These are phyloP conservation scores for Leccinum subfulvum DNA, from an alignment of 1,284 basidiomycete species.

Conservation along the genomic window DNA sequence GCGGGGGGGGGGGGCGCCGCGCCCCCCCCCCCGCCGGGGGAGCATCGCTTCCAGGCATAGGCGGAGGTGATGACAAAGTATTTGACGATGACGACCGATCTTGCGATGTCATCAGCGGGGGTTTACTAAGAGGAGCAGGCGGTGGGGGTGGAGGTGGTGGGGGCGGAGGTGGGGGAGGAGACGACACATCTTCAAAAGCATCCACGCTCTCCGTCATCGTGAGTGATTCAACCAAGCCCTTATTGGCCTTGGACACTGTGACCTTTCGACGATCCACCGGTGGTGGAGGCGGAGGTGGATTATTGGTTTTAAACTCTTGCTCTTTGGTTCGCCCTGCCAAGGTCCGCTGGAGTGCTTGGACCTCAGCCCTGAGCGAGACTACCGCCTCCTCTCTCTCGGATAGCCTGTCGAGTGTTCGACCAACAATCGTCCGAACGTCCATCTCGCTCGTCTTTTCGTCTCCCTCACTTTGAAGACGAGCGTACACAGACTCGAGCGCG, in stretches of 20 bases:
- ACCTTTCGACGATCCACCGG: conserved; percentile 31
- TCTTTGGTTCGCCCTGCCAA: conserved; percentile 58
- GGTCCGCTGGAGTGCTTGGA: conserved; percentile 52
- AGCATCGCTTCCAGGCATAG: not conserved
- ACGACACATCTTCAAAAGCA: conserved; percentile 2
- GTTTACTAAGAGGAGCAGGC: not conserved
- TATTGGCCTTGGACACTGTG: conserved; percentile 26
- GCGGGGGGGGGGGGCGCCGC: no score
- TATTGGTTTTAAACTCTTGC: conserved; percentile 67
- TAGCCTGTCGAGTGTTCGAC: conserved; percentile 67
- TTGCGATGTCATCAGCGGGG: conserved; percentile 21
- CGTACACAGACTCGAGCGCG: conserved; percentile 82
- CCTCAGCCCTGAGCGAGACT: conserved; percentile 47
- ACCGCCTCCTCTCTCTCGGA: conserved; percentile 74
- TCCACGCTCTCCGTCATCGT: conserved; percentile 2
- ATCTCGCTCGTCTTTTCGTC: conserved; percentile 51
- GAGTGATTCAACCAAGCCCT: conserved; percentile 5
- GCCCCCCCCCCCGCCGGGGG: no score
- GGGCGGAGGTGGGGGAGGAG: conserved; percentile 14
- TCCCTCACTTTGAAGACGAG: conserved; percentile 60
- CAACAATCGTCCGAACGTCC: conserved; percentile 72
- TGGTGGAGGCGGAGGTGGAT: conserved; percentile 63
- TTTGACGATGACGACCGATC: conserved; percentile 9
- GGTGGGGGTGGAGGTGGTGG: conserved; percentile 10
- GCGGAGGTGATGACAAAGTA: conserved; percentile 17